Evolutionary conservation across 2,329 filamentous ascomycete species (phyloP).

Genomic region (Penicillium fuscoglaucum): DNA sequence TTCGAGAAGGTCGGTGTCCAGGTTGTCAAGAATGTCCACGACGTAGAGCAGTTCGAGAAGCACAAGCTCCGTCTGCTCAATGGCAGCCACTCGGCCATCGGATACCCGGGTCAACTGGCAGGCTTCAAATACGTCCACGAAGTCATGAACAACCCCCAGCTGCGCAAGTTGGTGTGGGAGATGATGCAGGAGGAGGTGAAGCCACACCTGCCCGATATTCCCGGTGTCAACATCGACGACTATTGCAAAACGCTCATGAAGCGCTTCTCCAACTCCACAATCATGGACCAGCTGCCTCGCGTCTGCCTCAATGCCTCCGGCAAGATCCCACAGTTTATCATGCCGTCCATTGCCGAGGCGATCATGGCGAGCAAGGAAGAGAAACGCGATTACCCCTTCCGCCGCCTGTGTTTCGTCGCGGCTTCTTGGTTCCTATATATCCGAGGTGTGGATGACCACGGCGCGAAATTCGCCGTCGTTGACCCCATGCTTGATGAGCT

Average conservation of each 20-base stretch:
- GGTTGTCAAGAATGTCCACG: conserved; percentile 53
- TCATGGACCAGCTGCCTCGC: conserved; percentile 57
- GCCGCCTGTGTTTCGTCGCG: conserved; percentile 51
- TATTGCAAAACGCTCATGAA: conserved; percentile 57
- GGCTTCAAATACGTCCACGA: conserved; percentile 58
- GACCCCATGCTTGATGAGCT: conserved; percentile 54
- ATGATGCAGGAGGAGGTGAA: conserved; percentile 60
- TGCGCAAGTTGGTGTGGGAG: conserved; percentile 52
- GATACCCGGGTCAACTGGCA: conserved; percentile 53
- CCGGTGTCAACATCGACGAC: conserved; percentile 53
- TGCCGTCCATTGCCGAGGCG: conserved; percentile 41
- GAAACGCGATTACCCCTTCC: conserved; percentile 25
- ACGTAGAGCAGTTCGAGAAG: conserved; percentile 57
- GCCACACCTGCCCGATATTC: conserved; percentile 53
- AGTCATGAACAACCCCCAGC: conserved; percentile 52
- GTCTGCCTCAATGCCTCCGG: conserved; percentile 55
- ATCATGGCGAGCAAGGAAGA: conserved; percentile 30
- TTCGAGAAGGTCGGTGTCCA: conserved; percentile 57
- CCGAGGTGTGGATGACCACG: conserved; percentile 52
- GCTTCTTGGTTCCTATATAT: conserved; percentile 56
- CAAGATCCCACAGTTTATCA: conserved; percentile 53
- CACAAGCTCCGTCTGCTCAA: conserved; percentile 59
- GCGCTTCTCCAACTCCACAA: conserved; percentile 58
- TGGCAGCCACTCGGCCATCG: conserved; percentile 54
- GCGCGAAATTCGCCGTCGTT: conserved; percentile 43